A percentile compares a stretch with the other conserved stretches of the same genome.
Conservation (phyloP, 345 rosid species). For the Syzygium aromaticum region DNA sequence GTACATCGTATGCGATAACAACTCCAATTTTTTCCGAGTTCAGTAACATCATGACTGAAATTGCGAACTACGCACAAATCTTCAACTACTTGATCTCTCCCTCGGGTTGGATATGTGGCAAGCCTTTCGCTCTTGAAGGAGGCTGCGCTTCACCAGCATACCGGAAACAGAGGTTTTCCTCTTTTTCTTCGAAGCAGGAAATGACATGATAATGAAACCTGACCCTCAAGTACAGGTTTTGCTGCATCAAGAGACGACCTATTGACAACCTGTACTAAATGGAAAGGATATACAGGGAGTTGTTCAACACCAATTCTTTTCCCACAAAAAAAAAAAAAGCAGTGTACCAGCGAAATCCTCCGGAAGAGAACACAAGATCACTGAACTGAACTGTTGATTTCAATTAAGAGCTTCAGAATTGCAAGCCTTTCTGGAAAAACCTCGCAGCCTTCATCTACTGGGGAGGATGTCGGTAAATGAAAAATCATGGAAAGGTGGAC, state of each 20-base stretch:
- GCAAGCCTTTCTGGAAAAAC: background rate
- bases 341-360: background rate
- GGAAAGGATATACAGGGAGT: background rate
- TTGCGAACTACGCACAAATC: background rate
- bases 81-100: background rate
- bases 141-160: background rate
- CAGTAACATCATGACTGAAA: background rate
- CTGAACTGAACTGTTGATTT: background rate
- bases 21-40: background rate
- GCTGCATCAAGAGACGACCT: background rate
- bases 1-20: background rate
- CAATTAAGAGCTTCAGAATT: background rate
- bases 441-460: conserved; percentile 13
- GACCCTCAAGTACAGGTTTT: background rate
- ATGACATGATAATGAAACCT: background rate
- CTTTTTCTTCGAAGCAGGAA: background rate
- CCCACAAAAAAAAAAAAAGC: background rate
- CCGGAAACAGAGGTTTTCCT: background rate
- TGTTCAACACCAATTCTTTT: background rate
- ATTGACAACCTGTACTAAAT: background rate
- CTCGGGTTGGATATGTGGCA: background rate
- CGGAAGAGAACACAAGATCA: background rate
- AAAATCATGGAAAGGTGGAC: conserved; percentile 92
- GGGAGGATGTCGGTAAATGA: conserved; percentile 59
- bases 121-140: background rate